Percentiles rank a stretch among this genome's conserved stretches.
These are phyloP conservation scores for Phoma herbarum DNA, from an alignment of 2,329 filamentous ascomycete genomes.

Conservation along the genomic window DNA sequence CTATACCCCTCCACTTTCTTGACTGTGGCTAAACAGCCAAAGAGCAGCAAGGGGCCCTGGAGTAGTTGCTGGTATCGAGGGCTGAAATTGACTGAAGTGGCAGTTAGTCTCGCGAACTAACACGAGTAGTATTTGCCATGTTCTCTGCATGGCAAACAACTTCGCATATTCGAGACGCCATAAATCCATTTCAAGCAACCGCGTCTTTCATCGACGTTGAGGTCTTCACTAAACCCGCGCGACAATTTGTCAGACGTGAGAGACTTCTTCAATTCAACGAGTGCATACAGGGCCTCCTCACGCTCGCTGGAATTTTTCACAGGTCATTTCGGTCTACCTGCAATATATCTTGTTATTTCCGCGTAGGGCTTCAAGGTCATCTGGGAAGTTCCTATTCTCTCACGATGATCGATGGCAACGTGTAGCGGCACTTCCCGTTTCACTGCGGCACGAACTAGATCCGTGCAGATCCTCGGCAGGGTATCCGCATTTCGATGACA, in stretches of 20 bases:
- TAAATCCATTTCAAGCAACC: too few species aligned
- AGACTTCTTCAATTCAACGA: background rate
- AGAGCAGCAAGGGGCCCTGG: too few species aligned
- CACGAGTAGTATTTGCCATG: too few species aligned
- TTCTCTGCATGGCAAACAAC: too few species aligned
- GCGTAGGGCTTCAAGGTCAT: background rate
- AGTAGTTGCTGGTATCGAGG: too few species aligned
- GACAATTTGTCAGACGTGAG: background rate
- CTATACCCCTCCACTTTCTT: too few species aligned
- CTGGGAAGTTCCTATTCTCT: background rate
- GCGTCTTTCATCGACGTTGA: background rate
- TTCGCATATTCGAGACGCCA: too few species aligned
- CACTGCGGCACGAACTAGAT: constrained; percentile 1
- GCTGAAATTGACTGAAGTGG: too few species aligned
- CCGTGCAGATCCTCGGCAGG: background rate
- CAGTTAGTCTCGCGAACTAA: too few species aligned
- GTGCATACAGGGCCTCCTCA: background rate
- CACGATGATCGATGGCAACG: background rate
- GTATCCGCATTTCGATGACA: too few species aligned
- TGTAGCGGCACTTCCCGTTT: background rate
- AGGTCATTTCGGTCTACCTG: background rate
- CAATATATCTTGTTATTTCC: background rate
- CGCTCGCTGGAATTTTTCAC: background rate
- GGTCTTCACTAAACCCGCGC: background rate
- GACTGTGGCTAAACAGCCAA: too few species aligned